Evolutionary conservation across 257 asterid species (phyloP).

Genomic region (Rhazya stricta): DNA sequence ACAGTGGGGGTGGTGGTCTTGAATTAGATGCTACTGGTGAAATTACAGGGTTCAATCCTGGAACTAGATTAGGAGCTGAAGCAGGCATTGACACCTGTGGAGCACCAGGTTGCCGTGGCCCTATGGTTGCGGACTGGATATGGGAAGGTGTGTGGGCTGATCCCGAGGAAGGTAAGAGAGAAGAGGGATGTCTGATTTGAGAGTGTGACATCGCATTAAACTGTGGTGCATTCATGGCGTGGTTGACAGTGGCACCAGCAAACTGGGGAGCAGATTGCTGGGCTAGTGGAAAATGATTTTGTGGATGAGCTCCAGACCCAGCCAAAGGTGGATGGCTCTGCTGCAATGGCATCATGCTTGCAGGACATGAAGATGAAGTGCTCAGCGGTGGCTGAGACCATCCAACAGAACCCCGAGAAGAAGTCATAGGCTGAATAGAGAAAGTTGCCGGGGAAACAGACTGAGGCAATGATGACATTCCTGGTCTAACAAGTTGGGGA

Average conservation of each 20-base stretch:
- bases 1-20: conserved; percentile 21
- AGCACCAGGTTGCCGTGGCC: conserved; percentile 24
- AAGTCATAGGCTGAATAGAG: conserved; percentile 19
- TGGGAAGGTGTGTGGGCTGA: conserved; percentile 22
- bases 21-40: conserved; percentile 28
- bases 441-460: conserved; percentile 7
- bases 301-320: conserved; percentile 24
- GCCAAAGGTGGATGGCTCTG: conserved; percentile 27
- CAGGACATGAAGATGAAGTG: conserved; percentile 31
- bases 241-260: conserved; percentile 32
- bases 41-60: conserved; percentile 28
- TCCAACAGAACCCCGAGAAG: conserved; percentile 25
- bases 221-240: conserved; percentile 16
- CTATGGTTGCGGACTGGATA: conserved; percentile 14
- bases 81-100: conserved; percentile 27
- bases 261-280: conserved; percentile 37
- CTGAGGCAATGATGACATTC: conserved; percentile 32
- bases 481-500: conserved; percentile 30
- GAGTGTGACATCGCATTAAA: conserved; percentile 23
- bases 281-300: conserved; percentile 30
- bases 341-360: conserved; percentile 24
- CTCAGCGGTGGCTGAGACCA: conserved; percentile 35
- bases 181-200: conserved; percentile 34
- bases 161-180: conserved; percentile 24
- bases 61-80: conserved; percentile 26